A percentile compares a stretch with the other conserved stretches of the same genome.
Evolutionary conservation across 768 basidiomycete genomes (phyloP).

Genomic region (Lactifluus hygrophoroides): DNA sequence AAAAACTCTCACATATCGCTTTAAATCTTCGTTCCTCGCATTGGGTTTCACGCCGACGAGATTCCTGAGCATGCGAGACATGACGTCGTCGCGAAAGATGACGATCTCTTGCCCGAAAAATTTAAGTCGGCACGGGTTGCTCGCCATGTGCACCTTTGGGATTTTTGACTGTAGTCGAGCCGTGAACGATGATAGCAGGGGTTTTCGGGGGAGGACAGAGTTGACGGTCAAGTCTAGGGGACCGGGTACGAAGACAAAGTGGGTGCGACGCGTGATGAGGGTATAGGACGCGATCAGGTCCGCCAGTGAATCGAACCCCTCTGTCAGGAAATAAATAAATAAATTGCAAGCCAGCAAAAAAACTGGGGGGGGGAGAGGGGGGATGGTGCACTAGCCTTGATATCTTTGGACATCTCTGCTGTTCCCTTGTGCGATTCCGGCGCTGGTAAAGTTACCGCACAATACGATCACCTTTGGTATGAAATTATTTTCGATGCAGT

Average conservation of each 20-base stretch:
- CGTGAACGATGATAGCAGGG: constrained; percentile 69
- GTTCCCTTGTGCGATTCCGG: constrained; percentile 70
- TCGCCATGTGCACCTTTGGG: constrained; percentile 74
- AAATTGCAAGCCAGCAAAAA: not conserved
- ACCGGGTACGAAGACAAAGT: constrained; percentile 93
- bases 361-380: not conserved
- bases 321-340: constrained; percentile 32
- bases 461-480: constrained; percentile 86
- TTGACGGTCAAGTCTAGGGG: constrained; percentile 85
- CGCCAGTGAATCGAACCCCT: constrained; percentile 79
- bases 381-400: constrained; percentile 47
- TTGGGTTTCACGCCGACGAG: constrained; percentile 82
- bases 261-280: constrained; percentile 63
- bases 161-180: constrained; percentile 61
- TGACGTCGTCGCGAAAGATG: constrained; percentile 84
- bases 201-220: constrained; percentile 69
- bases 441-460: constrained; percentile 92
- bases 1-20: constrained; percentile 86
- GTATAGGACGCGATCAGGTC: constrained; percentile 81
- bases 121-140: constrained; percentile 89
- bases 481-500: constrained; percentile 78
- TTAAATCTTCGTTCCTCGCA: constrained; percentile 69
- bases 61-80: constrained; percentile 91
- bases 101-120: constrained; percentile 97
- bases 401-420: constrained; percentile 74